Conservation (phyloP, 2,329 filamentous ascomycete genomes). For the Calonectria hongkongensis region DNA sequence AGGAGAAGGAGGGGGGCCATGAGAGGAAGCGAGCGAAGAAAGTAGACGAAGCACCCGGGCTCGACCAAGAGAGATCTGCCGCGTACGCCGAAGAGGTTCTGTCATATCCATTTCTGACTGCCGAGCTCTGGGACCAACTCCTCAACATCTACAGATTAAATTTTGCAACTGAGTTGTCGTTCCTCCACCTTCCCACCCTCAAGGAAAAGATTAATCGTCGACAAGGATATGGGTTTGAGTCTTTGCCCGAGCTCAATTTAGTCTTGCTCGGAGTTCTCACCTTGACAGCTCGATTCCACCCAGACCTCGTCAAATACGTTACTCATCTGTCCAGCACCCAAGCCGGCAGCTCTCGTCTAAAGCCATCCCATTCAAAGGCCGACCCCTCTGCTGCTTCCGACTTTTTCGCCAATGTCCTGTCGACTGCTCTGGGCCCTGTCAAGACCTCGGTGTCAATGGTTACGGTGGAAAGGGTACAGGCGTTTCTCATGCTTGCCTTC, state of each 20-base stretch:
- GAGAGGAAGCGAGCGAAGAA: slow-evolving; percentile 71
- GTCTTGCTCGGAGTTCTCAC: slow-evolving; percentile 80
- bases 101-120: slow-evolving; percentile 76
- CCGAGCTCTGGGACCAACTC: slow-evolving; percentile 80
- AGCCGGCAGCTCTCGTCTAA: slow-evolving; percentile 58
- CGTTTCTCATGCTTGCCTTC: slow-evolving; percentile 81
- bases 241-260: slow-evolving; percentile 70
- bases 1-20: slow-evolving; percentile 64
- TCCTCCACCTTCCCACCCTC: slow-evolving; percentile 80
- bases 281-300: slow-evolving; percentile 81
- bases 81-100: slow-evolving; percentile 75
- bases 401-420: slow-evolving; percentile 78
- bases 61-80: slow-evolving; percentile 61
- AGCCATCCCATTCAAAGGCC: slow-evolving; percentile 58
- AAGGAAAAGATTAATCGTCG: slow-evolving; percentile 69
- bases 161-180: slow-evolving; percentile 83
- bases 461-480: slow-evolving; percentile 79
- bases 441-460: slow-evolving; percentile 69
- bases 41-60: slow-evolving; percentile 64
- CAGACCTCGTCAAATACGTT: slow-evolving; percentile 74
- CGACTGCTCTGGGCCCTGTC: slow-evolving; percentile 68
- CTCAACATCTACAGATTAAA: slow-evolving; percentile 83
- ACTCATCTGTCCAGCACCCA: slow-evolving; percentile 62
- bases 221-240: slow-evolving; percentile 60
- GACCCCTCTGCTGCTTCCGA: slow-evolving; percentile 77